These are phyloP conservation scores for Neocallimastix lanati DNA, from an alignment of 192 early-diverging fungal species.

Conservation along the genomic window DNA sequence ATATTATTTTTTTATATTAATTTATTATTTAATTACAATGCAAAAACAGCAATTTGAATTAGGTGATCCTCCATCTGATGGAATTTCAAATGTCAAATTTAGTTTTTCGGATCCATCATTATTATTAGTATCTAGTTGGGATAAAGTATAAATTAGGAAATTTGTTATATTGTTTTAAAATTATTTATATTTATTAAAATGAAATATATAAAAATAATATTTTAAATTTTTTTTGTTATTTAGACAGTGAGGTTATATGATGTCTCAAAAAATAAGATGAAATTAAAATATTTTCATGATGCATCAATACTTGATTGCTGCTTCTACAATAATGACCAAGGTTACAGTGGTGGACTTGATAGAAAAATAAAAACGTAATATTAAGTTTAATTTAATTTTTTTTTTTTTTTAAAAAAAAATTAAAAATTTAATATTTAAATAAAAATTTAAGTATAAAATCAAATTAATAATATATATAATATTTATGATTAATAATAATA, in stretches of 20 bases:
- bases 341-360: constrained; percentile 65
- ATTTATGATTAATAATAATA: neutral
- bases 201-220: too few species aligned
- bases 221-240: too few species aligned
- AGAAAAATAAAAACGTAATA: constrained; percentile 40
- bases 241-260: constrained; percentile 74
- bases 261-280: constrained; percentile 33
- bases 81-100: constrained; percentile 60
- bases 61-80: constrained; percentile 62
- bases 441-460: too few species aligned
- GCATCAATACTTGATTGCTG: constrained; percentile 62
- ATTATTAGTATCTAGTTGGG: constrained; percentile 78
- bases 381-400: too few species aligned
- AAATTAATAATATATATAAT: neutral
- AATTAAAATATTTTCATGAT: constrained; percentile 34
- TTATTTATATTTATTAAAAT: too few species aligned
- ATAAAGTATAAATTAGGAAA: constrained; percentile 51
- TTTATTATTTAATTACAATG: neutral
- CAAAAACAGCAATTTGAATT: constrained; percentile 42
- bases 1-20: too few species aligned
- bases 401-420: too few species aligned
- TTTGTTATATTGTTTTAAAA: too few species aligned
- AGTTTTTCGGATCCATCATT: constrained; percentile 37
- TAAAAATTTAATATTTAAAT: too few species aligned
- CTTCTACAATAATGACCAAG: constrained; percentile 35